A percentile compares a stretch with the other conserved stretches of the same genome.
These are phyloP conservation scores for Scheffersomyces lignicola DNA, from an alignment of 1,139 yeast species.

Conservation along the genomic window DNA sequence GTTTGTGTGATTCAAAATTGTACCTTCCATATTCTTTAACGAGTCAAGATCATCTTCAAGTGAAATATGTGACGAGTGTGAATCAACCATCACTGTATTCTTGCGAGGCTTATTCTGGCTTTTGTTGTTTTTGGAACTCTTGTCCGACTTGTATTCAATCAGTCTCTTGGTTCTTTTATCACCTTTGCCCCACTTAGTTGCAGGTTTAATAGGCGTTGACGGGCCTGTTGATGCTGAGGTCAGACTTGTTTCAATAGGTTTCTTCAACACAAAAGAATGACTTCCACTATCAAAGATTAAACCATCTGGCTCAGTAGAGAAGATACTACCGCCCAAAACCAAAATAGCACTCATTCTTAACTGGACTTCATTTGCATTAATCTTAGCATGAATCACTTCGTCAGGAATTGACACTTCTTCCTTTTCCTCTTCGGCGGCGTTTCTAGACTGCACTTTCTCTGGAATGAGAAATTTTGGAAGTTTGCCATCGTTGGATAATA, in stretches of 20 bases:
- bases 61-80: neutral
- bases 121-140: constrained; percentile 5
- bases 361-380: constrained; percentile 22
- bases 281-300: constrained; percentile 1
- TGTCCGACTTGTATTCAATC: neutral
- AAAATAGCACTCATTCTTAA: constrained; percentile 24
- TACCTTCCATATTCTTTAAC: constrained; percentile 7
- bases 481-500: constrained; percentile 13
- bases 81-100: neutral
- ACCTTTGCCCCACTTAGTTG: too few species aligned
- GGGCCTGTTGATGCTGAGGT: too few species aligned
- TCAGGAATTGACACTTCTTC: constrained; percentile 6
- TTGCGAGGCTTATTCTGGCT: constrained; percentile 6
- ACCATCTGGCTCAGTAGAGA: constrained; percentile 8
- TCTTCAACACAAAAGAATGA: neutral
- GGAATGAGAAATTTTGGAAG: constrained; percentile 31
- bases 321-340: constrained; percentile 17
- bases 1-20: constrained; percentile 10
- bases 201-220: too few species aligned
- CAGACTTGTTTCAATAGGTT: too few species aligned
- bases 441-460: too few species aligned
- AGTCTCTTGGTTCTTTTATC: neutral
- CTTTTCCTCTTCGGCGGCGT: neutral
- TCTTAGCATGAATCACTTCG: constrained; percentile 7
- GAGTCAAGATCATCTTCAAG: constrained; percentile 5